Evolutionary conservation across 768 basidiomycete genomes (phyloP).

Genomic region (Lactarius hatsudake): DNA sequence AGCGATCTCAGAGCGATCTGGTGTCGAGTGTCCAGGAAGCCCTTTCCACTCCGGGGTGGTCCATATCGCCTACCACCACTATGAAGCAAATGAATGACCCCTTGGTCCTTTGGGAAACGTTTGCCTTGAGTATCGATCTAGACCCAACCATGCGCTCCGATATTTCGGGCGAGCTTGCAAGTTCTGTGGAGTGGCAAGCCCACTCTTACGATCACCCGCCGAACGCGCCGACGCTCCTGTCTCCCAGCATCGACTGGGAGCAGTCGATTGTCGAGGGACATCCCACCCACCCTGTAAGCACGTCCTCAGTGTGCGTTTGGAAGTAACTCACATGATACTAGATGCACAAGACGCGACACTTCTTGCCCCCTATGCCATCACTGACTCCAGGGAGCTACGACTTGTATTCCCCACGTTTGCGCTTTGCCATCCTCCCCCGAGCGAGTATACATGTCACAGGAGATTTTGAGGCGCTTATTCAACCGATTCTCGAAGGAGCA

Average conservation of each 20-base stretch:
- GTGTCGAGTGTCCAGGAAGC: not conserved
- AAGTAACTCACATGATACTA: conserved; percentile 28
- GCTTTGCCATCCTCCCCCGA: conserved; percentile 47
- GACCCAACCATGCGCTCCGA: conserved; percentile 37
- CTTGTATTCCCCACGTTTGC: conserved; percentile 46
- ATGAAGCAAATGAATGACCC: conserved; percentile 31
- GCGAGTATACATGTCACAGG: conserved; percentile 46
- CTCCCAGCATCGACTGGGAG: conserved; percentile 56
- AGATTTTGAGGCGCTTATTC: conserved; percentile 45
- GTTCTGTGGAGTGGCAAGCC: conserved; percentile 54
- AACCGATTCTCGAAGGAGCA: conserved; percentile 43
- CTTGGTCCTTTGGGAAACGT: conserved; percentile 44
- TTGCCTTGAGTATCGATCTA: conserved; percentile 38
- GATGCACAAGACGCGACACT: conserved; percentile 58
- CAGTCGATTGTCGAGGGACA: conserved; percentile 61
- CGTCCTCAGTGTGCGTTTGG: not conserved
- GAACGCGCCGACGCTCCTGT: conserved; percentile 42
- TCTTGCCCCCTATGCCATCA: conserved; percentile 48
- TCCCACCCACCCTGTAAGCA: conserved; percentile 54
- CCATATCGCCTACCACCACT: not conserved
- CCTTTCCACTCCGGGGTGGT: conserved; percentile 11
- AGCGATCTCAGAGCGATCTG: conserved; percentile 2
- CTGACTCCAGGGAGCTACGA: conserved; percentile 49
- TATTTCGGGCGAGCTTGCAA: conserved; percentile 47
- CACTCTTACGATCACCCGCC: conserved; percentile 52